A percentile compares a stretch with the other conserved stretches of the same genome.
Conservation (phyloP, 2,329 filamentous ascomycete species). For the Alternaria burnsii region DNA sequence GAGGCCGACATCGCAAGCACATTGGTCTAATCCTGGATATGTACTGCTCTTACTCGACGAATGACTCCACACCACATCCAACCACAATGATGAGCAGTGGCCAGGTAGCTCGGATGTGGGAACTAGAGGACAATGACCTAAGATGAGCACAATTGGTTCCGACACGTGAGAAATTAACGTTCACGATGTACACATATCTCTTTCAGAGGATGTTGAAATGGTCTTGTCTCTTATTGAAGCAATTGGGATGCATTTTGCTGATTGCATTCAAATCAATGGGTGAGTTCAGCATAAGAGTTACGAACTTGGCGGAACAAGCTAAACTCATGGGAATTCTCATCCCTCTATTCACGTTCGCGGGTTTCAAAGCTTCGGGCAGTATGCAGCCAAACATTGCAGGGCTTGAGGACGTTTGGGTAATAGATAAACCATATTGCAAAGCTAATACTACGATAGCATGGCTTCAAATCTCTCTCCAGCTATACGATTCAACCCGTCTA, state of each 20-base stretch:
- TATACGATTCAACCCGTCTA: constrained; percentile 12
- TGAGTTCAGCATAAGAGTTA: neutral
- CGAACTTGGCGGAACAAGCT: neutral
- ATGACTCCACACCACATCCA: neutral
- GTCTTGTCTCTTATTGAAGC: neutral
- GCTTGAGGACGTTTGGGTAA: neutral
- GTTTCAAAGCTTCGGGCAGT: neutral
- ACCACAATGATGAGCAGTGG: neutral
- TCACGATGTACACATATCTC: neutral
- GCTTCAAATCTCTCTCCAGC: neutral
- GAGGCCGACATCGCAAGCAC: neutral
- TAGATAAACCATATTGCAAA: neutral
- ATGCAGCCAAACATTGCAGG: neutral
- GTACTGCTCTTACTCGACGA: neutral
- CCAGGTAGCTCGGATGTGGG: neutral
- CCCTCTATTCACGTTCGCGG: neutral
- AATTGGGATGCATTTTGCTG: neutral
- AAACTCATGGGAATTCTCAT: neutral
- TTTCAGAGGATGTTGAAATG: neutral
- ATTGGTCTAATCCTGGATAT: neutral
- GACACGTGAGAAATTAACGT: neutral
- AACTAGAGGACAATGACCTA: neutral
- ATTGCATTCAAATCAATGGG: neutral
- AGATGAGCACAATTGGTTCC: neutral
- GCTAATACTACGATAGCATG: neutral